phyloP scores from a whole-genome alignment of 2,329 filamentous ascomycete species.

The Scytalidium lignicola region DNA sequence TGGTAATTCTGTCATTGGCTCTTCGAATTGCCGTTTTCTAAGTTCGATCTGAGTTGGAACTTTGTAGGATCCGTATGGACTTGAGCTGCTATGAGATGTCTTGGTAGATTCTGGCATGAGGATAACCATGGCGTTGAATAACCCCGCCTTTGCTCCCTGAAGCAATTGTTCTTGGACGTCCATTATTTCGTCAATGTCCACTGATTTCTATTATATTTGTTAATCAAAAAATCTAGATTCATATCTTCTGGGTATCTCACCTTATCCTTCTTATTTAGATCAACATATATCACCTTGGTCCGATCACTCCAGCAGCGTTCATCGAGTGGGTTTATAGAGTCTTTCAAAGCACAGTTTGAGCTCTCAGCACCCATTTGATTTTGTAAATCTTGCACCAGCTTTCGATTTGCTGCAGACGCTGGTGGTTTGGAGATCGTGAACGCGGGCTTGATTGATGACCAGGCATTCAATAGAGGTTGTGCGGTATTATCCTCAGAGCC shows the following conservation, averaged over 20 bases:
- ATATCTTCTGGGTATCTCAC: slow-evolving; percentile 9
- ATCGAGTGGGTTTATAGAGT: slow-evolving; percentile 24
- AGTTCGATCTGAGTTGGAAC: slow-evolving; percentile 14
- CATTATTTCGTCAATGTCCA: slow-evolving; percentile 15
- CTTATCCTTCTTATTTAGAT: slow-evolving; percentile 17
- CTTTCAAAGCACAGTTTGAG: slow-evolving; percentile 15
- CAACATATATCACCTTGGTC: slow-evolving; percentile 19
- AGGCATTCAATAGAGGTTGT: slow-evolving; percentile 35
- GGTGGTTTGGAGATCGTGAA: slow-evolving; percentile 46
- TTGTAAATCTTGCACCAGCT: slow-evolving; percentile 25
- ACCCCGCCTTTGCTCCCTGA: slow-evolving; percentile 18
- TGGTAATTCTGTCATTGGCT: slow-evolving; percentile 19
- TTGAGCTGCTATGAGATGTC: slow-evolving; percentile 12
- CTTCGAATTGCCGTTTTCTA: slow-evolving; percentile 19
- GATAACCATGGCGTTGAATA: slow-evolving; percentile 24
- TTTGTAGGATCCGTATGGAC: slow-evolving; percentile 24
- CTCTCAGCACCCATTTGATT: slow-evolving; percentile 14
- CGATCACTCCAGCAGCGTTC: slow-evolving; percentile 30
- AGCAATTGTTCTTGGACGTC: slow-evolving; percentile 17
- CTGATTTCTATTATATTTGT: slow-evolving; percentile 7
- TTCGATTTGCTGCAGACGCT: slow-evolving; percentile 25
- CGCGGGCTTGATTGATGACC: slow-evolving; percentile 34
- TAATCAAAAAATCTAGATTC: slow-evolving; percentile 2
- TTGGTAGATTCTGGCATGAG: slow-evolving; percentile 23
- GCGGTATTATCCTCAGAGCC: slow-evolving; percentile 42